A percentile compares a stretch with the other conserved stretches of the same genome.
These are phyloP conservation scores for Tetrapisispora pingtungensis DNA, from an alignment of 805 yeast genomes.

Conservation along the genomic window DNA sequence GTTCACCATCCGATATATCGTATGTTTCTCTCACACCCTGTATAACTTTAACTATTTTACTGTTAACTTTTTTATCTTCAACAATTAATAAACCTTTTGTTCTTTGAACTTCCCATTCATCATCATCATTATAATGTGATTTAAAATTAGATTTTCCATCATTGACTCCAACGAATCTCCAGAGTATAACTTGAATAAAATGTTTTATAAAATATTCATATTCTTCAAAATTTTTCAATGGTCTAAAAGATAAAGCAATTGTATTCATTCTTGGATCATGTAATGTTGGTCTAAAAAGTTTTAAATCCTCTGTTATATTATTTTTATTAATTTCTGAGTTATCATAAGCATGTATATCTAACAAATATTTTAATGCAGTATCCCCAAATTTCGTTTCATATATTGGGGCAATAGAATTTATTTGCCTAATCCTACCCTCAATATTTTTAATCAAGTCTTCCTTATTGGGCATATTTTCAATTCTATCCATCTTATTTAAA, in stretches of 20 bases:
- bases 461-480: conserved; percentile 20
- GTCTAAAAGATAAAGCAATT: conserved; percentile 37
- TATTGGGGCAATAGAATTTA: conserved; percentile 63
- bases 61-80: conserved; percentile 22
- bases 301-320: background rate
- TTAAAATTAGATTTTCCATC: conserved; percentile 27
- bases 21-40: conserved; percentile 94
- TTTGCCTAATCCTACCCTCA: conserved; percentile 29
- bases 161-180: conserved; percentile 49
- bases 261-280: conserved; percentile 51
- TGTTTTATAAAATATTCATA: conserved; percentile 39
- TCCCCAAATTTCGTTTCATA: conserved; percentile 66
- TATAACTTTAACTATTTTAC: conserved; percentile 42
- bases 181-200: conserved; percentile 61
- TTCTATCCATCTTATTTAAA: conserved; percentile 65
- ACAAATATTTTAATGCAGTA: conserved; percentile 48
- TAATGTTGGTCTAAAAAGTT: conserved; percentile 18
- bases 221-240: conserved; percentile 28
- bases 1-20: conserved; percentile 50
- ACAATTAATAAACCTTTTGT: conserved; percentile 62
- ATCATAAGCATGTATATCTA: conserved; percentile 76
- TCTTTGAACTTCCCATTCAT: conserved; percentile 58
- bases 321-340: conserved; percentile 8
- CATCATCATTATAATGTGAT: background rate
- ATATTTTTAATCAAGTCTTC: conserved; percentile 24